Evolutionary conservation across 768 basidiomycete genomes (phyloP), one percentile per base, ranked within the genome.

Genomic region (Filobasidium floriforme): DNA sequence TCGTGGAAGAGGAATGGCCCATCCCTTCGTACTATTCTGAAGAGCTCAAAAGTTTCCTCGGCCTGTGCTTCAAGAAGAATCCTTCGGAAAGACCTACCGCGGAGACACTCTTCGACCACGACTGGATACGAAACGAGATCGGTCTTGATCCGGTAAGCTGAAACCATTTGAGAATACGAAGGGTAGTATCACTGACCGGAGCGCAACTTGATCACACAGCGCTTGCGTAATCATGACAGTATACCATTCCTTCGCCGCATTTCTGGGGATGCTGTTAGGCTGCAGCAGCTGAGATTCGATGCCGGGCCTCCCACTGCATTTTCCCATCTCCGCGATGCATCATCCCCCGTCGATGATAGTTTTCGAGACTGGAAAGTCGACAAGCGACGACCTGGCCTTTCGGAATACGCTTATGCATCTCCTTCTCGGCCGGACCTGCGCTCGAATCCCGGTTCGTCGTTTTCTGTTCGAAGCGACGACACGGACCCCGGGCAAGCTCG

Each of bases 161-260:
- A 3, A 37, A 37, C 32, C 32, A 37, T 37, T 37, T 37, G 32
- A 37, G 72, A 87, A n/a, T n/a, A 90, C 83, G 92, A 90, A 73
- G 61, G 82, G 69, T 6, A 54, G 9, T 37, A 37, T 37, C 32
- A 37, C 32, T 49, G 22, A 49, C 14, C 12, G 4, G 15, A 49
- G 15, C 5, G 0, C 15, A 19, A n/a, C 22, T 40, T 29, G 49
- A 29, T 1, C 22, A 12, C 49, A 24, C 55, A 24, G 71, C 62
- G 65, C 5, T 81, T 94, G 37, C 88, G 90, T 26, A 89, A 89
- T 59, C 89, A 96, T 74, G 94, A 98, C 74, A 92, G 90, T 74
- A 89, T 97, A 41, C 94, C 94, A 11, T 96, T 96, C 83, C 82
- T 96, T 14, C 87, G 92, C 37, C 88, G 93, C 4, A 88, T 96